Evolutionary conservation across 768 basidiomycete genomes (phyloP), one percentile per base, ranked within the genome.

Genomic region (Agaricus sinodeliciosus): DNA sequence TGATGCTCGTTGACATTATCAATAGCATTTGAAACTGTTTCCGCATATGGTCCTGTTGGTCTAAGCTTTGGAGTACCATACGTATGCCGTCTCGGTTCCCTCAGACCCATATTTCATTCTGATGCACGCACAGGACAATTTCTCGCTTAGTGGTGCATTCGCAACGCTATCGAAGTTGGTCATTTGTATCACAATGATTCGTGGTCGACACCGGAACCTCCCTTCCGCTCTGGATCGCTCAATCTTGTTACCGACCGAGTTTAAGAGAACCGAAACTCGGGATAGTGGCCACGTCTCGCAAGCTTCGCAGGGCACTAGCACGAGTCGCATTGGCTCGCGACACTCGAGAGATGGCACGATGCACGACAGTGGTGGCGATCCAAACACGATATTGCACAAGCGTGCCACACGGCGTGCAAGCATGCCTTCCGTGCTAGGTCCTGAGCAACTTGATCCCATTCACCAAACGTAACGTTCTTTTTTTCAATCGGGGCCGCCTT

Each of bases 201-300:
- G 96, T 53, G 93, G 94, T 7, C 80, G 92, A 11, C 94, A 97
- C 66, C 85, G 94, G 43, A 90, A 91, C 35, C 71, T 93, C 6
- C 90, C 90, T 0, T 85, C 89, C 18, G 91, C 90, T 8, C 91
- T 94, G 43, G 90, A 93, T 67, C 82, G 93, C 48, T 90, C 93
- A 0, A 79, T 94, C 48, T 76, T 94, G 63, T 74, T 94, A 15
- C 92, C 90, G 0, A 72, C 71, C 34, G 90, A 90, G 53, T 79
- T 79, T 55, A 60, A 73, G 55, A 66, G 65, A 34, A 55, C 60
- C 18, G 60, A 35, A 9, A 39, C 41, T 6, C 13, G 19, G 5
- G 37, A 53, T 15, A 53, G 43, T 45, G 45, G 45, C 26, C 43
- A 51, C 45, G 44, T 15, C 5, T 35, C 52, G 19, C 52, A 47